Evolutionary conservation across 768 basidiomycete genomes (phyloP).

Genomic region (Strobilomyces dryophilus): DNA sequence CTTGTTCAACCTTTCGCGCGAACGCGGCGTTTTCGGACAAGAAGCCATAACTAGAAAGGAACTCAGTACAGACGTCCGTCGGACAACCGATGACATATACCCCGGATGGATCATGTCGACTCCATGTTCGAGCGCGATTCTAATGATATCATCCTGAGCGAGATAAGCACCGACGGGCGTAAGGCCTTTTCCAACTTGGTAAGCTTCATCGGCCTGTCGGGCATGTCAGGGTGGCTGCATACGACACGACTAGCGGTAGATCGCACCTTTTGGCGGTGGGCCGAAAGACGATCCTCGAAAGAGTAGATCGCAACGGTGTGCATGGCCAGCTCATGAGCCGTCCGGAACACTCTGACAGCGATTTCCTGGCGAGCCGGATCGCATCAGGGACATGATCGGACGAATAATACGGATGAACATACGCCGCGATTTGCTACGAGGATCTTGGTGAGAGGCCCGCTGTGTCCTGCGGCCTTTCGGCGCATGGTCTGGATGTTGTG

Average conservation of each 20-base stretch:
- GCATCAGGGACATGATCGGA: constrained; percentile 3
- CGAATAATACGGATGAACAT: constrained; percentile 29
- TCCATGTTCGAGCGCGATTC: constrained; percentile 93
- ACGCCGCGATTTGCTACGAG: constrained; percentile 91
- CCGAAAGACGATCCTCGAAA: constrained; percentile 91
- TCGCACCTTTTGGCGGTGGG: constrained; percentile 92
- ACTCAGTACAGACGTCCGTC: constrained; percentile 2
- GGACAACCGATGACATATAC: constrained; percentile 37
- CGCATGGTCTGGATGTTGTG: constrained; percentile 91
- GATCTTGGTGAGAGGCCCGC: constrained; percentile 87
- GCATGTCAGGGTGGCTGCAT: constrained; percentile 23
- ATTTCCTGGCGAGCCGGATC: constrained; percentile 67
- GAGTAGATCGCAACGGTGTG: constrained; percentile 99
- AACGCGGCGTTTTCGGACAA: constrained; percentile 95
- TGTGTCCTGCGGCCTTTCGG: constrained; percentile 85
- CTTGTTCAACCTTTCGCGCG: constrained; percentile 96
- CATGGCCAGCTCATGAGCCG: constrained; percentile 98
- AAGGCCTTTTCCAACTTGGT: constrained; percentile 94
- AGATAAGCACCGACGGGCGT: constrained; percentile 97
- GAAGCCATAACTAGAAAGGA: constrained; percentile 79
- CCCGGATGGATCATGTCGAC: constrained; percentile 99
- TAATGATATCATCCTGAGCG: constrained; percentile 95
- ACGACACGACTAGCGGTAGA: constrained; percentile 32
- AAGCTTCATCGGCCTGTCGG: constrained; percentile 90
- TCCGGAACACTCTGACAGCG: constrained; percentile 97